Percentiles rank a stretch among this genome's conserved stretches.
These are phyloP conservation scores for Bolboschoenus planiculmis DNA, from an alignment of 176 grass and related monocot species.

Conservation along the genomic window DNA sequence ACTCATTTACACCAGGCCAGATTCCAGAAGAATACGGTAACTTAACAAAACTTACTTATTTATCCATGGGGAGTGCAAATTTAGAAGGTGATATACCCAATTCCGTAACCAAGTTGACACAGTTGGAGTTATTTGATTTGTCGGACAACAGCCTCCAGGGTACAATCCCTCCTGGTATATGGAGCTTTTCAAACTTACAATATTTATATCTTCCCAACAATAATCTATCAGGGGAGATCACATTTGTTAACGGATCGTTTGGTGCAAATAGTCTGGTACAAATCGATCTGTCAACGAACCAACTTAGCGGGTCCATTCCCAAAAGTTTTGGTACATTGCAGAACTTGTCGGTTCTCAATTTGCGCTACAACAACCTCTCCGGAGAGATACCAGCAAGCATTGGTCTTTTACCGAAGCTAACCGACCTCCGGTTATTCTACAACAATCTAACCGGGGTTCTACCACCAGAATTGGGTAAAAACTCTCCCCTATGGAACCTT, in stretches of 20 bases:
- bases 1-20: neutral
- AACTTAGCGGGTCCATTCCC: slow-evolving; percentile 47
- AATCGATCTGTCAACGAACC: slow-evolving; percentile 43
- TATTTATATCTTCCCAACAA: neutral
- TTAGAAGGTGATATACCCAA: slow-evolving; percentile 35
- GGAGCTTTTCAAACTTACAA: slow-evolving; percentile 42
- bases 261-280: neutral
- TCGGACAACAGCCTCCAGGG: slow-evolving; percentile 22
- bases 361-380: slow-evolving; percentile 44
- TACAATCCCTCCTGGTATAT: slow-evolving; percentile 43
- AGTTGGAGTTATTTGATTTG: slow-evolving; percentile 28
- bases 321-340: slow-evolving; percentile 36
- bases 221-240: slow-evolving; percentile 25
- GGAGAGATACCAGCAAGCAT: slow-evolving; percentile 67
- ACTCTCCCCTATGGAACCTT: slow-evolving; percentile 21
- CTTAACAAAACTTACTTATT: slow-evolving; percentile 11
- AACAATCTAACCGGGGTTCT: slow-evolving; percentile 49
- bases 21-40: slow-evolving; percentile 51
- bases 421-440: neutral
- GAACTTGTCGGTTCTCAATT: slow-evolving; percentile 4
- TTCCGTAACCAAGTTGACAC: slow-evolving; percentile 22
- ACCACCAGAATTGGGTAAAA: slow-evolving; percentile 51
- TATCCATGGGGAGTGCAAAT: neutral
- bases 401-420: slow-evolving; percentile 33
- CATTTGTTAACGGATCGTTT: slow-evolving; percentile 14